Base-by-base conservation (phyloP, 768 basidiomycete species). In the Leccinum uliginosum region DNA sequence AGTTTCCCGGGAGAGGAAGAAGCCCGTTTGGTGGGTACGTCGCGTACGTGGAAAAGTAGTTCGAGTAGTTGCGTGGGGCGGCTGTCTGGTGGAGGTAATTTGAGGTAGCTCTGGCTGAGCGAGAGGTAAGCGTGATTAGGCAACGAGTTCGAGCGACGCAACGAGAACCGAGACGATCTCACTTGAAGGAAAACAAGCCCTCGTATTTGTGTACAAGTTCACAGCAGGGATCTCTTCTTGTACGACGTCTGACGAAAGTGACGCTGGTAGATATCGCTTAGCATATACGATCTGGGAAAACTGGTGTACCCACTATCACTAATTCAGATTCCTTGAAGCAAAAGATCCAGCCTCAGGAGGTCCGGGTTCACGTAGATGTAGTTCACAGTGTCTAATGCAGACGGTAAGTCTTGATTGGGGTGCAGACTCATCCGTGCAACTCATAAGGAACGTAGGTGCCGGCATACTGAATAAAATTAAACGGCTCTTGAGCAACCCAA, bases 171-270 rank as follows among this genome's bases (percentile, higher is more conserved):
- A 14, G 11, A 27, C 7, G 15, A 43, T 29, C 83, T 27, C 59
- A 89, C 87, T 89, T 88, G 72, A 91, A 78, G 0, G 86, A 75
- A 64, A 91, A 90, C 15, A 90, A 80, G 59, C 81, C 75, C 61
- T 83, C 69, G 54, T 85, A 89, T 70, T 86, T 85, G 67, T 88
- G 80, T 4, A 91, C 88, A 58, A 90, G 56, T 78, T 73, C 26
- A 89, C 83, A 0, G 86, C 87, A 1, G 87, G 86, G 48, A 91
- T 86, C 67, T 90, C 76, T 51, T 77, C 70, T 65, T 87, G 85
- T 10, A 86, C 83, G 9, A 89, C 78, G 29, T 79, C 72, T 78
- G 80, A 86, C 1, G 83, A 83, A 5, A 89, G 60, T 3, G 74
- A 73, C 15, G 85, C 85, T 86, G 51, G 34, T 46, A 14, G 4